Conservation (phyloP, 352 stramenopile species). For the Pythium folliculosum region DNA sequence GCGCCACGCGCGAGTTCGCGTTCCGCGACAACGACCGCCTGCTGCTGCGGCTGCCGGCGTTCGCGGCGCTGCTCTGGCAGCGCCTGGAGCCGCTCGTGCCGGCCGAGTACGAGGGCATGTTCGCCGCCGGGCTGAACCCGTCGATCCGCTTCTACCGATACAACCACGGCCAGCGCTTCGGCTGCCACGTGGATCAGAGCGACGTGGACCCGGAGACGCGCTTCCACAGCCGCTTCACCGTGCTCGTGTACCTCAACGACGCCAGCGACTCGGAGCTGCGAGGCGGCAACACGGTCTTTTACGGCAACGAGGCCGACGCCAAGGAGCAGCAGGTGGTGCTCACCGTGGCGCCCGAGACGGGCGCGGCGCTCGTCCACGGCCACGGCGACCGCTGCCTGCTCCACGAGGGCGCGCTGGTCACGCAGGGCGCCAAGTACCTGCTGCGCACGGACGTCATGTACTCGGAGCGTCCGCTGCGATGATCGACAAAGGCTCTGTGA, state of each 20-base stretch:
- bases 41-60: constrained; percentile 56
- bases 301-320: constrained; percentile 48
- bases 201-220: constrained; percentile 72
- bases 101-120: constrained; percentile 60
- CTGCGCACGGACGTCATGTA: constrained; percentile 86
- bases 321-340: constrained; percentile 55
- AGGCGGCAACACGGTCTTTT: constrained; percentile 75
- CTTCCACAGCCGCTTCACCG: constrained; percentile 76
- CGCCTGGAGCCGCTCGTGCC: constrained; percentile 60
- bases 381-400: constrained; percentile 76
- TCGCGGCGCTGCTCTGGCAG: constrained; percentile 69
- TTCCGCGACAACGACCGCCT: constrained; percentile 82
- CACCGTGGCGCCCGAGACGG: constrained; percentile 59
- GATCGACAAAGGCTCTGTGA: too few relatives aligned
- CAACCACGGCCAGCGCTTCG: constrained; percentile 65
- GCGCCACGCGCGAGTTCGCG: constrained; percentile 59
- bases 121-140: constrained; percentile 66
- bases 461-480: constrained; percentile 30
- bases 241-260: constrained; percentile 86
- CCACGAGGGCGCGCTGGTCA: constrained; percentile 72
- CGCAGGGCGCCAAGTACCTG: constrained; percentile 67
- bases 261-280: constrained; percentile 65
- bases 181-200: constrained; percentile 85
- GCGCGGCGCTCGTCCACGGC: constrained; percentile 70
- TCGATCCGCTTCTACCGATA: constrained; percentile 83